Conservation (phyloP, 1,284 basidiomycete species). For the Ustilago loliicola region DNA sequence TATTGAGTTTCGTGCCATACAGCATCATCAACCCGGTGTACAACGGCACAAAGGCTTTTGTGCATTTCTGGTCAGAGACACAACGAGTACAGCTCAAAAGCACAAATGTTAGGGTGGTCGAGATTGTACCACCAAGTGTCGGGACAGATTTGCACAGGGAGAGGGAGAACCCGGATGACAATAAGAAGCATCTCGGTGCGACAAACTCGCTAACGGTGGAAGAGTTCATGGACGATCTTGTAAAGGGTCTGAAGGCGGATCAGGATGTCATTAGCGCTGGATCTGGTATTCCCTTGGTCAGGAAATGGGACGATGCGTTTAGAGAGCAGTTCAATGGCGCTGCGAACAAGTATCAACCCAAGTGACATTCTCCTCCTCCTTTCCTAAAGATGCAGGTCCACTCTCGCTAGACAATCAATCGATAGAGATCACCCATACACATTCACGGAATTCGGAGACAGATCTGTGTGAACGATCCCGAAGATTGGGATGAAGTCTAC, state of each 20-base stretch:
- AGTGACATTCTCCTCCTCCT: constrained; percentile 9
- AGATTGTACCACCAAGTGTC: constrained; percentile 66
- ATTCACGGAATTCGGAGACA: background rate
- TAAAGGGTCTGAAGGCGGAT: constrained; percentile 53
- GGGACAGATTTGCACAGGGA: constrained; percentile 62
- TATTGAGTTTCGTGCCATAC: constrained; percentile 62
- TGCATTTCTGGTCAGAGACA: constrained; percentile 64
- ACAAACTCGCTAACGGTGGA: constrained; percentile 54
- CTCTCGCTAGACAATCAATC: background rate
- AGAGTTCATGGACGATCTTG: constrained; percentile 63
- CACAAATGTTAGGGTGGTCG: constrained; percentile 61
- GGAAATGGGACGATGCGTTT: constrained; percentile 61
- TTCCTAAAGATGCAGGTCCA: background rate
- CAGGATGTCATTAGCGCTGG: constrained; percentile 62
- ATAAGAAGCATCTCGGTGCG: constrained; percentile 64
- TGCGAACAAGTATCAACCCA: constrained; percentile 55
- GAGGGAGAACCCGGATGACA: constrained; percentile 61
- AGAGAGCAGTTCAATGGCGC: constrained; percentile 55
- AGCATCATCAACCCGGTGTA: constrained; percentile 59
- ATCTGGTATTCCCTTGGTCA: constrained; percentile 48
- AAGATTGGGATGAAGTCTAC: background rate
- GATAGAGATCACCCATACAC: background rate
- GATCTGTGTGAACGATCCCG: too few species aligned
- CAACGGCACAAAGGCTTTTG: constrained; percentile 60
- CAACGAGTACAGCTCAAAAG: constrained; percentile 62